Percentiles rank a stretch among this genome's conserved stretches.
These are phyloP conservation scores for Chlorociboria aeruginascens DNA, from an alignment of 495 filamentous ascomycete species.

Conservation along the genomic window DNA sequence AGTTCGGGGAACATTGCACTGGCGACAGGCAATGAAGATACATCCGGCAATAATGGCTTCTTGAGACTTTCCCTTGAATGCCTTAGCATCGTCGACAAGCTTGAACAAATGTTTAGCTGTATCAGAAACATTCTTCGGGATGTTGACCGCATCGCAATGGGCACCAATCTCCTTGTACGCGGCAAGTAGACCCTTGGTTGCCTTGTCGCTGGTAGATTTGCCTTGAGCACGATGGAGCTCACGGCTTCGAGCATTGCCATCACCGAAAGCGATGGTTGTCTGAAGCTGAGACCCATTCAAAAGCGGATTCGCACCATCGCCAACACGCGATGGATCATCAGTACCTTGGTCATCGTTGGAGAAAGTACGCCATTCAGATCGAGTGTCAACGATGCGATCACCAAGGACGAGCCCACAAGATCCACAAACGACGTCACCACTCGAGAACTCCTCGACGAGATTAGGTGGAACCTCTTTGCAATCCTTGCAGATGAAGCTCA, in stretches of 20 bases:
- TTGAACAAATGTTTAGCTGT: slow-evolving; percentile 92
- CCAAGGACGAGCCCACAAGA: slow-evolving; percentile 87
- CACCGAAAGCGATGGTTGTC: slow-evolving; percentile 73
- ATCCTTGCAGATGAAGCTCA: slow-evolving; percentile 71
- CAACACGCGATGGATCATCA: slow-evolving; percentile 95
- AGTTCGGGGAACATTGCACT: slow-evolving; percentile 72
- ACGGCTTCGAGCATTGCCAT: slow-evolving; percentile 56
- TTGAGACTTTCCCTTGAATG: slow-evolving; percentile 89
- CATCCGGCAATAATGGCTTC: slow-evolving; percentile 91
- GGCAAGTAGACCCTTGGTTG: slow-evolving; percentile 60
- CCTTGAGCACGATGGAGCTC: slow-evolving; percentile 83
- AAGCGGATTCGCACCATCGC: slow-evolving; percentile 76
- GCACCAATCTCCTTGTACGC: slow-evolving; percentile 86
- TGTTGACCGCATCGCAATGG: slow-evolving; percentile 73
- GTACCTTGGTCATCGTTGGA: slow-evolving; percentile 89
- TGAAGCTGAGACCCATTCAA: slow-evolving; percentile 87
- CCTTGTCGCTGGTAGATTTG: slow-evolving; percentile 75
- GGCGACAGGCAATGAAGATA: slow-evolving; percentile 94
- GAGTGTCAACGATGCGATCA: slow-evolving; percentile 83
- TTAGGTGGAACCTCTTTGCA: slow-evolving; percentile 87
- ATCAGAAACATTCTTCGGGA: slow-evolving; percentile 68
- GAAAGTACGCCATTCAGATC: slow-evolving; percentile 98
- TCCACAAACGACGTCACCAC: slow-evolving; percentile 84
- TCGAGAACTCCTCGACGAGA: slow-evolving; percentile 81
- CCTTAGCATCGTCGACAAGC: slow-evolving; percentile 78